Percentiles rank a stretch among this genome's conserved stretches.
These are phyloP conservation scores for Polygonum maritimum DNA, from an alignment of 148 eudicot genomes.

Conservation along the genomic window DNA sequence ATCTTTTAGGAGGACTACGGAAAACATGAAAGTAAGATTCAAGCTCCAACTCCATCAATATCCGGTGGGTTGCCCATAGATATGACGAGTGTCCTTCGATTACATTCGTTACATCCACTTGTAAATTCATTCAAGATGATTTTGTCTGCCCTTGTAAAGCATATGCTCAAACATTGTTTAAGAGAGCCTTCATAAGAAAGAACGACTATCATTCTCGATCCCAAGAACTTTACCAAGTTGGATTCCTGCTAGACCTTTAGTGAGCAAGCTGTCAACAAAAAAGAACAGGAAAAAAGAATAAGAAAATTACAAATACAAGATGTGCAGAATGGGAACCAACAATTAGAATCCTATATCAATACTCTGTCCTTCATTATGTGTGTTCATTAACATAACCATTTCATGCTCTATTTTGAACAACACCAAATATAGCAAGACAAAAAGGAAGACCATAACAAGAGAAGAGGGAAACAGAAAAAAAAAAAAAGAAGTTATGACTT, in stretches of 20 bases:
- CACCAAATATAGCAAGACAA: no score
- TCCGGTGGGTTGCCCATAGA: conserved; percentile 71
- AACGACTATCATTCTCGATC: conserved; percentile 64
- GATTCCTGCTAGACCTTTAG: conserved; percentile 90
- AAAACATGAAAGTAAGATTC: conserved; percentile 76
- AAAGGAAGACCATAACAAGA: not conserved
- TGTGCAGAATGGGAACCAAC: not conserved
- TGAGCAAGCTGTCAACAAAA: conserved; percentile 58
- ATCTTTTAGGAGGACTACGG: conserved; percentile 13
- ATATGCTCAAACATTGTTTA: not conserved
- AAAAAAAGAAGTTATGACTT: not conserved
- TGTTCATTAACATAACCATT: not conserved
- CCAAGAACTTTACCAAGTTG: conserved; percentile 74
- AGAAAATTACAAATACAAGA: not conserved
- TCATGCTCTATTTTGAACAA: not conserved
- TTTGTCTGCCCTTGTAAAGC: not conserved
- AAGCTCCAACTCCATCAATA: conserved; percentile 69
- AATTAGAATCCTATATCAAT: no score
- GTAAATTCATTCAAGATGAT: conserved; percentile 7
- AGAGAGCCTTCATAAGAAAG: not conserved
- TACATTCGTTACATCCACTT: conserved; percentile 74
- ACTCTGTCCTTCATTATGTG: not conserved
- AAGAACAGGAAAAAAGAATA: not conserved
- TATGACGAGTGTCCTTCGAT: conserved; percentile 95
- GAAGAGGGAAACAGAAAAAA: not conserved